A percentile compares a stretch with the other conserved stretches of the same genome.
Conservation (phyloP, 2,329 filamentous ascomycete genomes). For the Colletotrichum sublineola region DNA sequence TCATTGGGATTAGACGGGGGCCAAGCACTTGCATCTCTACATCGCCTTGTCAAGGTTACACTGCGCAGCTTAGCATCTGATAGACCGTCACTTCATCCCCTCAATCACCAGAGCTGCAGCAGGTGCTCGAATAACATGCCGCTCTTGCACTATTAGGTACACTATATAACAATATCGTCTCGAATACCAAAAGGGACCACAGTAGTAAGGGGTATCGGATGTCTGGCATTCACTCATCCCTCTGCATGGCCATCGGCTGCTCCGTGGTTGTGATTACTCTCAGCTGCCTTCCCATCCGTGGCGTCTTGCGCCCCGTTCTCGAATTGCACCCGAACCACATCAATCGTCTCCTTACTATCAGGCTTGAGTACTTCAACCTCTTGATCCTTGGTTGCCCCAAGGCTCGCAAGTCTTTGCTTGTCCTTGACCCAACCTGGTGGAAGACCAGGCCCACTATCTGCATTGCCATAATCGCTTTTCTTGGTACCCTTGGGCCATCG, state of each 20-base stretch:
- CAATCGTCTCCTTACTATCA: constrained; percentile 35
- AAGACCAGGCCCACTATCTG: constrained; percentile 73
- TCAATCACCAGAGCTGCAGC: background rate
- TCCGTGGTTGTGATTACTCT: background rate
- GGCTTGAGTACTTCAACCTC: constrained; percentile 6
- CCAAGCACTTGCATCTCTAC: background rate
- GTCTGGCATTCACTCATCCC: constrained; percentile 24
- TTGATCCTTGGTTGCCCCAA: constrained; percentile 43
- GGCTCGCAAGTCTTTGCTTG: constrained; percentile 43
- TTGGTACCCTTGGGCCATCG: constrained; percentile 78
- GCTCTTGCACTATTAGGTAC: constrained; percentile 22
- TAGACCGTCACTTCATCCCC: background rate
- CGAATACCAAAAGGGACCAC: constrained; percentile 15
- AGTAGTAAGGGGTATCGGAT: constrained; percentile 22
- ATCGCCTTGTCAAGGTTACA: background rate
- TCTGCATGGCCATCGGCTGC: constrained; percentile 13
- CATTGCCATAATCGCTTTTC: constrained; percentile 77
- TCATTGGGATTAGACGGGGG: background rate
- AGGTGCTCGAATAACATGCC: background rate
- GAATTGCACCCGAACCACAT: constrained; percentile 42
- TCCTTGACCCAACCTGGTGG: constrained; percentile 68
- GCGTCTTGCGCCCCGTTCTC: constrained; percentile 13
- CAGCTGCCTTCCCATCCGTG: background rate
- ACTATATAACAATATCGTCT: constrained; percentile 11
- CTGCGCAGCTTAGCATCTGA: background rate